phyloP scores from a whole-genome alignment of 805 yeast species.

The Cyberlindnera maclurae region DNA sequence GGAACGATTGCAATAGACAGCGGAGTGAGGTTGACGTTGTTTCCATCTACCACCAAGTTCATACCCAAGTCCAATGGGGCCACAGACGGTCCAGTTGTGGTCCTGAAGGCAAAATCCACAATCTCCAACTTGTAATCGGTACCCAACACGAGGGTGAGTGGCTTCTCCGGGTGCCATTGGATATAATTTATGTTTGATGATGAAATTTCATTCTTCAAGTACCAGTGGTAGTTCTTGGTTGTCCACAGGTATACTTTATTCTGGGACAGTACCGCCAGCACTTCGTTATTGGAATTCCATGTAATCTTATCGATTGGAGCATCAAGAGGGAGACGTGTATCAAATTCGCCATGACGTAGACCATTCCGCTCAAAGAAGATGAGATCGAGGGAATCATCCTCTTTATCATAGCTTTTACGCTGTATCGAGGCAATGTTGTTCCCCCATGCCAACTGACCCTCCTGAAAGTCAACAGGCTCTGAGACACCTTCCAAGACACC shows the following conservation, averaged over 20 bases:
- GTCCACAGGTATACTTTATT: conserved; percentile 83
- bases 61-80: conserved; percentile 72
- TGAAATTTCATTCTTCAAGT: conserved; percentile 71
- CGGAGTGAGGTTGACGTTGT: conserved; percentile 67
- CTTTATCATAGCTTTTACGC: conserved; percentile 32
- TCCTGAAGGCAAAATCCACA: conserved; percentile 58
- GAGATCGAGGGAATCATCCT: conserved; percentile 39
- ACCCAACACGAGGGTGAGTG: conserved; percentile 65
- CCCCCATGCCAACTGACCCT: conserved; percentile 79
- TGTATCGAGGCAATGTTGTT: conserved; percentile 78
- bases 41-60: conserved; percentile 76
- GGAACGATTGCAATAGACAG: conserved; percentile 82
- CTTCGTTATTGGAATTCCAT: conserved; percentile 81
- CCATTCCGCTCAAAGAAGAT: conserved; percentile 93
- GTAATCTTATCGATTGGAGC: conserved; percentile 44
- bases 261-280: conserved; percentile 58
- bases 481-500: conserved; percentile 76
- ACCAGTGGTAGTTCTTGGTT: conserved; percentile 92
- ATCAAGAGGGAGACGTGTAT: conserved; percentile 50
- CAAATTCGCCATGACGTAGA: conserved; percentile 80
- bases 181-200: conserved; percentile 31
- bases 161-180: conserved; percentile 88
- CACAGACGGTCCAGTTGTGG: conserved; percentile 60
- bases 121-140: conserved; percentile 46
- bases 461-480: conserved; percentile 83